A percentile compares a stretch with the other conserved stretches of the same genome.
phyloP scores from a whole-genome alignment of 805 yeast genomes.

The Ogataea zsoltii region DNA sequence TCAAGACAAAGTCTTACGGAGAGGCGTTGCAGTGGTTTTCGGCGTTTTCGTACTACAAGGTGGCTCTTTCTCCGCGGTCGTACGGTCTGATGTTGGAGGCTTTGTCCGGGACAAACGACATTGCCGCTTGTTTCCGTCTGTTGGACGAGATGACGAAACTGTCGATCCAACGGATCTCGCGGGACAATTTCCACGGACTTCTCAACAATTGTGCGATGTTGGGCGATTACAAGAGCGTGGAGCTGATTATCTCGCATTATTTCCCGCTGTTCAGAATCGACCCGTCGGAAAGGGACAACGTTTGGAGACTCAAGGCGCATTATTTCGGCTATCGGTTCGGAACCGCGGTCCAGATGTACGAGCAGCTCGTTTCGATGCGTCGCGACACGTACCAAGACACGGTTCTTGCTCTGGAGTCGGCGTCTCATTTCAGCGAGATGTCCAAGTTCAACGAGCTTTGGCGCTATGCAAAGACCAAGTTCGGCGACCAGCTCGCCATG shows the following conservation, averaged over 20 bases:
- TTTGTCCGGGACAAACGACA: slow-evolving; percentile 39
- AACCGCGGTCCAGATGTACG: slow-evolving; percentile 22
- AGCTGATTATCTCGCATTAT: slow-evolving; percentile 21
- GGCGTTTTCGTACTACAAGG: slow-evolving; percentile 33
- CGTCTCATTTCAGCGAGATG: slow-evolving; percentile 18
- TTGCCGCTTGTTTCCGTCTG: slow-evolving; percentile 35
- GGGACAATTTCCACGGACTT: slow-evolving; percentile 20
- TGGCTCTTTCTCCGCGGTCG: slow-evolving; percentile 31
- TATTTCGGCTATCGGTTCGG: slow-evolving; percentile 25
- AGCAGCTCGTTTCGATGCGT: slow-evolving; percentile 4
- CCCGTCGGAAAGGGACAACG: slow-evolving; percentile 17
- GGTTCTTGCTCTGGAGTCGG: slow-evolving; percentile 26
- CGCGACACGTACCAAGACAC: slow-evolving; percentile 17
- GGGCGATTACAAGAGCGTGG: slow-evolving; percentile 30
- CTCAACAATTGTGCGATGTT: slow-evolving; percentile 20
- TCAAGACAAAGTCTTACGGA: slow-evolving; percentile 37
- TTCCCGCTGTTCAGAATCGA: slow-evolving; percentile 26
- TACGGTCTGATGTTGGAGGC: slow-evolving; percentile 38
- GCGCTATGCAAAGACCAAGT: slow-evolving; percentile 15
- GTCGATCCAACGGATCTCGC: slow-evolving; percentile 10
- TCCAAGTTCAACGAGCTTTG: slow-evolving; percentile 23
- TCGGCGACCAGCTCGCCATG: slow-evolving; percentile 11
- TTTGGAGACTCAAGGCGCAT: slow-evolving; percentile 29
- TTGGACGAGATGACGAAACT: slow-evolving; percentile 28
- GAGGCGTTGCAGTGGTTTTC: slow-evolving; percentile 40